Conservation (phyloP, 2,329 filamentous ascomycete genomes). For the Epicoccum nigrum region DNA sequence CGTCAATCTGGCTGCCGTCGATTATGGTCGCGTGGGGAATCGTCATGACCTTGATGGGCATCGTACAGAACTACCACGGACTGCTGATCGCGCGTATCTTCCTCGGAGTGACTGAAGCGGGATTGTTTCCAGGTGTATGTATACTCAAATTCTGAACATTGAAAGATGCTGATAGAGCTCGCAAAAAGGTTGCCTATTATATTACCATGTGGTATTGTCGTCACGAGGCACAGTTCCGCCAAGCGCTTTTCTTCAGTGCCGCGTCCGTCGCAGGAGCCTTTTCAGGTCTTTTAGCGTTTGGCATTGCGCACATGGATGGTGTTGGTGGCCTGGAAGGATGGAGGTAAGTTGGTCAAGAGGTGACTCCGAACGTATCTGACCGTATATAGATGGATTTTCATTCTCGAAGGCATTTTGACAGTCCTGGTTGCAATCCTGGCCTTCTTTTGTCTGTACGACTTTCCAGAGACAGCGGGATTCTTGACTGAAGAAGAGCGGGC, state of each 20-base stretch:
- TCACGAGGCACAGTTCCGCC: conserved; percentile 63
- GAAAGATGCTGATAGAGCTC: no score
- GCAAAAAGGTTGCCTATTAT: conserved; percentile 54
- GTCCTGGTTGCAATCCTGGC: conserved; percentile 44
- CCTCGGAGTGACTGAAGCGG: conserved; percentile 49
- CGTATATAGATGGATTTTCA: conserved; percentile 40
- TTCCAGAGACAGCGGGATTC: conserved; percentile 65
- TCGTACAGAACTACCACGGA: conserved; percentile 54
- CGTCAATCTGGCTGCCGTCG: conserved; percentile 48
- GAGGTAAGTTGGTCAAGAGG: conserved; percentile 2
- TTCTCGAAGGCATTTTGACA: conserved; percentile 45
- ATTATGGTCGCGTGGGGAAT: conserved; percentile 60
- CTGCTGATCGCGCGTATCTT: conserved; percentile 55
- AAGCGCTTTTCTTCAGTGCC: conserved; percentile 65
- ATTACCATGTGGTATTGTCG: conserved; percentile 69
- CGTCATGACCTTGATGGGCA: conserved; percentile 58
- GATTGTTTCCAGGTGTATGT: conserved; percentile 35
- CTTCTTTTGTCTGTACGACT: conserved; percentile 66
- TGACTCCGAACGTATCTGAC: not conserved
- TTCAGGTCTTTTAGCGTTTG: conserved; percentile 62
- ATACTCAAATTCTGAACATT: no score
- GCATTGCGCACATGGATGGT: conserved; percentile 61
- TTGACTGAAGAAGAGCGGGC: conserved; percentile 59
- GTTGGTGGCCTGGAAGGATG: conserved; percentile 14
- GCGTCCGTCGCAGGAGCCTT: conserved; percentile 65